Percentiles rank a stretch among this genome's conserved stretches.
Conservation (phyloP, 805 yeast genomes). For the Teunomyces cretensis region DNA sequence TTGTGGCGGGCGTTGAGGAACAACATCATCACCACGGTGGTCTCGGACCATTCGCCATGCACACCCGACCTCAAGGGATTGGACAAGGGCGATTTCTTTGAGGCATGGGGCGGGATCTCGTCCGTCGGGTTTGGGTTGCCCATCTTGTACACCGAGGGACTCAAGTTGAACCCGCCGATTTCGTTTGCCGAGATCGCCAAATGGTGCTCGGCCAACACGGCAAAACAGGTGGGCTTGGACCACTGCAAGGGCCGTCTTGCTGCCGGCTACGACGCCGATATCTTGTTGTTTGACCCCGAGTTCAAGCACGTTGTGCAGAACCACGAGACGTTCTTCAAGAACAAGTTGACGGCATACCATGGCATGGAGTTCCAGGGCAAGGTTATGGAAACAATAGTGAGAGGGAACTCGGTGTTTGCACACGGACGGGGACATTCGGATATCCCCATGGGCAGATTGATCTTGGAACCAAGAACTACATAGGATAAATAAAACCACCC, state of each 20-base stretch:
- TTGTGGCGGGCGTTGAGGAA: conserved; percentile 77
- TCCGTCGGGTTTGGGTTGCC: conserved; percentile 92
- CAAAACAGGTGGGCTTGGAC: conserved; percentile 76
- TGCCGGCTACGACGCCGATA: conserved; percentile 85
- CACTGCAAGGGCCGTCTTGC: conserved; percentile 71
- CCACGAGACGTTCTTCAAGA: conserved; percentile 66
- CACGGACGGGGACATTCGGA: conserved; percentile 54
- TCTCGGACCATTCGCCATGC: conserved; percentile 95
- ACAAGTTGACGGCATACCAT: conserved; percentile 85
- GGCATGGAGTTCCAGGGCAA: conserved; percentile 69
- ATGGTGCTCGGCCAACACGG: conserved; percentile 85
- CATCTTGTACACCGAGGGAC: conserved; percentile 73
- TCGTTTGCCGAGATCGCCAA: conserved; percentile 59
- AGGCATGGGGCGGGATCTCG: conserved; percentile 96
- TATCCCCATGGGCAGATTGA: conserved; percentile 56
- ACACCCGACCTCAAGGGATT: conserved; percentile 86
- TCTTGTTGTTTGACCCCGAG: conserved; percentile 74
- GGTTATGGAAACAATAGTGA: conserved; percentile 74
- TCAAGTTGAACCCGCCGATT: conserved; percentile 50
- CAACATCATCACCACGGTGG: conserved; percentile 75
- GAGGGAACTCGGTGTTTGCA: conserved; percentile 72
- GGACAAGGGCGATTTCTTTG: conserved; percentile 80
- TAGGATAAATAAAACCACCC: no score
- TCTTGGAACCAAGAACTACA: conserved; percentile 56
- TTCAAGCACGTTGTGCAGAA: conserved; percentile 50